Base-by-base conservation (phyloP, 1,139 yeast species). In the Maudiozyma humilis region DNA sequence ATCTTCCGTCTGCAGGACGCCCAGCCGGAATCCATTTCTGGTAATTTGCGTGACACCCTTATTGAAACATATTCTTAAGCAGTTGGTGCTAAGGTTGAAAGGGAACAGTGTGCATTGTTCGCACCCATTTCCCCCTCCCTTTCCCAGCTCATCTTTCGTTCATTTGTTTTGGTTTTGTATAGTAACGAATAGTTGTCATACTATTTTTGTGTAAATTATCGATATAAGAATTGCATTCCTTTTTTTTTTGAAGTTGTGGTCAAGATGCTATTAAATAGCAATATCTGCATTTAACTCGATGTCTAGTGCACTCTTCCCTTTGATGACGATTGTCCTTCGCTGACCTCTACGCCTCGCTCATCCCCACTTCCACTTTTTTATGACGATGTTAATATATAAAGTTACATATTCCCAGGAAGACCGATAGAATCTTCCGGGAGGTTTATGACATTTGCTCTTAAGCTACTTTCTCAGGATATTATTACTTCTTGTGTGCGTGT, bases 1-100 rank as follows among this genome's bases (percentile, higher is more conserved):
- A 93, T 93, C 56, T 93, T 91, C 78, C 82, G 87, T 68, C 73
- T 86, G 58, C 91, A 84, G 67, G 95, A 85, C 60, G 89, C 87
- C 51, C 86, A 82, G 64, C 94, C 94, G 51, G 91, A 84, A 51
- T 74, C 87, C 46, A 85, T 85, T 53, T 75, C 86, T 48, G 86
- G 87, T 56, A 78, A 82, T 70, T 76, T 86, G 69, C 83, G 95
- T 70, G 95, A 86, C 62, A 86, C 95, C 47, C 76, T 86, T 68
- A 86, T 86, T 63, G 95, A 86, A 72, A 85, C 95, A 42, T 86
- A 86, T 68, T 68, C 72, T 43, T 69, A 56, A 19, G n/a, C 23
- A n/a, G n/a, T n/a, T 34, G 15, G 8, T n/a, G 3, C n/a, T 14
- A 17, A n/a, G 20, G 17, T 34, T 18, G 17, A 17, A 16, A 34